Evolutionary conservation across 2,329 filamentous ascomycete species (phyloP), one percentile per base, ranked within the genome.

Genomic region (Colletotrichum ledebouriae): DNA sequence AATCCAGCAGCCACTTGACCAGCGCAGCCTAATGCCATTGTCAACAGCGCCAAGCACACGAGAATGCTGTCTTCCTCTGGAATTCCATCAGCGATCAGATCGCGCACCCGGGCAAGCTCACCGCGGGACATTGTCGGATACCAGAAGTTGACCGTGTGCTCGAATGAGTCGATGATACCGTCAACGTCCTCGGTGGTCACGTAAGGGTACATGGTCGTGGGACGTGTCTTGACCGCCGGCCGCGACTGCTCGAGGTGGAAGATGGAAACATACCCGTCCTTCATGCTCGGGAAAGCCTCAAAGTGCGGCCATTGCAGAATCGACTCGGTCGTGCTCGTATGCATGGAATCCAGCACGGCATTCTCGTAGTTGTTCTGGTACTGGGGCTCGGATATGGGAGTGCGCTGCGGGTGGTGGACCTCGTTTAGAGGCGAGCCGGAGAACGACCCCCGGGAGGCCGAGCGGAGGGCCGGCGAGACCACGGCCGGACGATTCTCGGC

Each of bases 231-330:
- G 2, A 85, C 68, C 1, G 81, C 72, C 0, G 76, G 67, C 0
- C 84, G 78, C 0, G 77, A 77, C 56, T 82, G 82, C 68, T 86
- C 84, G 0, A 86, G 76, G 17, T 81, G 77, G 57, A 85, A 86
- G 25, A 86, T 83, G 2, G 83, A 80, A 2, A 77, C 73, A 25
- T 82, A 81, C 15, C 81, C 79, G 33, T 79, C 74, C 1, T 83
- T 76, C 25, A 86, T 76, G 11, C 77, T 77, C 2, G 81, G 79
- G 49, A 83, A 83, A 2, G 77, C 74, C 33, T 84, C 79, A 62
- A 86, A 85, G 62, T 85, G 81, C 6, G 82, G 83, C 84, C 84
- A 86, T 63, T 83, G 81, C 0, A 86, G 77, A n/a, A 86, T 78
- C 0, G 81, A 83, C 71, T 86, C 83, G 0, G 83, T 85, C 0